Evolutionary conservation across 2,329 filamentous ascomycete species (phyloP).

Genomic region (Leptographium flavum): DNA sequence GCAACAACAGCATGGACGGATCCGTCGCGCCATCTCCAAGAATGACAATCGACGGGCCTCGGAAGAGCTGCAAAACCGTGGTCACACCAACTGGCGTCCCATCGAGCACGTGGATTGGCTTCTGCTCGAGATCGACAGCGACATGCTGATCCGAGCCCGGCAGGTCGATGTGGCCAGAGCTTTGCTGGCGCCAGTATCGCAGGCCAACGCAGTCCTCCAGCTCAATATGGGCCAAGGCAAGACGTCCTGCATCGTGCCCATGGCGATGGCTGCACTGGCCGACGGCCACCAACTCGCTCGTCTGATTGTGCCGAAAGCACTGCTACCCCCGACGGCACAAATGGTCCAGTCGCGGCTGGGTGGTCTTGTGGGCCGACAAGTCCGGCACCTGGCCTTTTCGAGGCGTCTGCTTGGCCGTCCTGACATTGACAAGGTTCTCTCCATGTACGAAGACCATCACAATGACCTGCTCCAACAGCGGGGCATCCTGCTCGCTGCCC

Average conservation of each 20-base stretch:
- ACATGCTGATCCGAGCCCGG: constrained; percentile 45
- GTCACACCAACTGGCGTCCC: constrained; percentile 44
- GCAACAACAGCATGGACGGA: constrained; percentile 29
- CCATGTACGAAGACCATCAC: constrained; percentile 17
- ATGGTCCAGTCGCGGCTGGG: constrained; percentile 40
- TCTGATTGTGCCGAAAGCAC: constrained; percentile 39
- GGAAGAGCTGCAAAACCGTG: constrained; percentile 30
- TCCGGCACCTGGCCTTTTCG: constrained; percentile 45
- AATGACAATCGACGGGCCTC: constrained; percentile 16
- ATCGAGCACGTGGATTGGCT: constrained; percentile 45
- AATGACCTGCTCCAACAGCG: constrained; percentile 22
- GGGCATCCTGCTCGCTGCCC: constrained; percentile 45
- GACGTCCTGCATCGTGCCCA: constrained; percentile 40
- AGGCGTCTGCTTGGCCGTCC: constrained; percentile 26
- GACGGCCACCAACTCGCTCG: constrained; percentile 31
- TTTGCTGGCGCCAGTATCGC: constrained; percentile 40
- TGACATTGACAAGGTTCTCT: constrained; percentile 21
- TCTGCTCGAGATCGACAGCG: constrained; percentile 50
- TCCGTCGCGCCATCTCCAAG: constrained; percentile 20
- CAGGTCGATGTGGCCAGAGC: constrained; percentile 49
- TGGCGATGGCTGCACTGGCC: constrained; percentile 31
- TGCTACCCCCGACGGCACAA: constrained; percentile 43
- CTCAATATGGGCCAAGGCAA: constrained; percentile 52
- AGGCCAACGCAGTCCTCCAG: constrained; percentile 44
- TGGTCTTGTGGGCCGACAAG: constrained; percentile 34